Evolutionary conservation across 805 yeast genomes (phyloP).

Genomic region (Suhomyces prunicola): DNA sequence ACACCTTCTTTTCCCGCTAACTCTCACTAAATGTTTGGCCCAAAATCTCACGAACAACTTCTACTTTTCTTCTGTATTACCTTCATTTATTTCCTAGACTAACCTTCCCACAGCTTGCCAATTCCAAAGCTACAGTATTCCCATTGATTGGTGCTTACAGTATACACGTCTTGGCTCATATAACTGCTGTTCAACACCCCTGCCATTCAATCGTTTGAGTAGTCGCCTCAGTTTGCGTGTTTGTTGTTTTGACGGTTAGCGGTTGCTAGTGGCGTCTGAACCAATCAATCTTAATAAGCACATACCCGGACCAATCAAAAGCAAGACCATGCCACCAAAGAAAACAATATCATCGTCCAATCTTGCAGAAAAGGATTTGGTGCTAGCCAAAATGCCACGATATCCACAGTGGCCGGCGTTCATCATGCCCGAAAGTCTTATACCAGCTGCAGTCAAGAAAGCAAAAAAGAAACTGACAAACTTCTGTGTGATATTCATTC

Average conservation of each 20-base stretch:
- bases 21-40: neutral
- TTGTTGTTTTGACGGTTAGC: neutral
- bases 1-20: neutral
- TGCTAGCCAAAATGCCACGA: conserved; percentile 43
- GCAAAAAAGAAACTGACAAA: conserved; percentile 36
- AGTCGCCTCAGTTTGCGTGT: neutral
- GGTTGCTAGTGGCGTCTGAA: neutral
- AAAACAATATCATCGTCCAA: conserved; percentile 13
- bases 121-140: neutral
- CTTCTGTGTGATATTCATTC: conserved; percentile 43
- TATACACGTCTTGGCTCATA: neutral
- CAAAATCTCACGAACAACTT: neutral
- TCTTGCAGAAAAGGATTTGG: conserved; percentile 36
- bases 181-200: neutral
- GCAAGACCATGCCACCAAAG: conserved; percentile 32
- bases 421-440: conserved; percentile 38
- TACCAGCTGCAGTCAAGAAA: conserved; percentile 33
- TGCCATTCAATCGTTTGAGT: neutral
- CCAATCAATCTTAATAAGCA: neutral
- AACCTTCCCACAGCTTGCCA: neutral
- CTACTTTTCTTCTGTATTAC: neutral
- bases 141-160: neutral
- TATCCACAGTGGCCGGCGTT: conserved; percentile 52
- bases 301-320: neutral
- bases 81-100: neutral